Conservation (phyloP, 805 yeast species). For the Yamadazyma ubonensis region DNA sequence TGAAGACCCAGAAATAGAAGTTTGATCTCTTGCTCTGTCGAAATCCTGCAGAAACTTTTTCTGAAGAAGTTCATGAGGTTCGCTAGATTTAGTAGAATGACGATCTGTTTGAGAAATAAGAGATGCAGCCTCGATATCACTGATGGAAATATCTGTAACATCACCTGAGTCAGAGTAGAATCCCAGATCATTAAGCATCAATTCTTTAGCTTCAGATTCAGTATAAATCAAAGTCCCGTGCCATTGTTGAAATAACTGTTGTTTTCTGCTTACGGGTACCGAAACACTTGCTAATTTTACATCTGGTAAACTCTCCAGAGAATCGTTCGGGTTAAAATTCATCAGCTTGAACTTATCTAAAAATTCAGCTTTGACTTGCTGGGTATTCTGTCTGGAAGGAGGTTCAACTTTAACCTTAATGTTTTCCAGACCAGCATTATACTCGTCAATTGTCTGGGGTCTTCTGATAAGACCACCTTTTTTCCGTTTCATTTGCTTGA, state of each 20-base stretch:
- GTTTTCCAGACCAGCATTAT: slow-evolving; percentile 1
- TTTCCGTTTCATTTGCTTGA: slow-evolving; percentile 13
- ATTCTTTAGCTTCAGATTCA: slow-evolving; percentile 17
- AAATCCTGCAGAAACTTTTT: slow-evolving; percentile 10
- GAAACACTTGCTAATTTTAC: slow-evolving; percentile 8
- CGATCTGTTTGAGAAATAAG: slow-evolving; percentile 5
- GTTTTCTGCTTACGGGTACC: slow-evolving; percentile 9
- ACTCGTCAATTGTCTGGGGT: slow-evolving; percentile 3
- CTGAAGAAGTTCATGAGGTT: slow-evolving; percentile 12
- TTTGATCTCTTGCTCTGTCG: slow-evolving; percentile 2
- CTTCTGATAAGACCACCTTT: slow-evolving; percentile 3
- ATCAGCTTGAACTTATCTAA: slow-evolving; percentile 2
- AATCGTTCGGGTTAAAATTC: neutral
- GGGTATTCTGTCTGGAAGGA: slow-evolving; percentile 14
- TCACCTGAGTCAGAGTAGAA: slow-evolving; percentile 30
- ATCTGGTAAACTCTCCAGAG: slow-evolving; percentile 5
- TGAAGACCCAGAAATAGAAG: slow-evolving; percentile 19
- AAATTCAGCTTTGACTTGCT: slow-evolving; percentile 5
- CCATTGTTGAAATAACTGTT: slow-evolving; percentile 26
- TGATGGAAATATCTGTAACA: slow-evolving; percentile 17
- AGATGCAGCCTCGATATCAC: slow-evolving; percentile 31
- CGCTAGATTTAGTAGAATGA: neutral
- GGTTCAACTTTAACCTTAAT: slow-evolving; percentile 15
- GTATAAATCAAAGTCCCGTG: slow-evolving; percentile 26
- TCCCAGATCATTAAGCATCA: slow-evolving; percentile 38